Evolutionary conservation across 768 basidiomycete species (phyloP), one percentile per base, ranked within the genome.

Genomic region (Phlegmacium glaucopus): DNA sequence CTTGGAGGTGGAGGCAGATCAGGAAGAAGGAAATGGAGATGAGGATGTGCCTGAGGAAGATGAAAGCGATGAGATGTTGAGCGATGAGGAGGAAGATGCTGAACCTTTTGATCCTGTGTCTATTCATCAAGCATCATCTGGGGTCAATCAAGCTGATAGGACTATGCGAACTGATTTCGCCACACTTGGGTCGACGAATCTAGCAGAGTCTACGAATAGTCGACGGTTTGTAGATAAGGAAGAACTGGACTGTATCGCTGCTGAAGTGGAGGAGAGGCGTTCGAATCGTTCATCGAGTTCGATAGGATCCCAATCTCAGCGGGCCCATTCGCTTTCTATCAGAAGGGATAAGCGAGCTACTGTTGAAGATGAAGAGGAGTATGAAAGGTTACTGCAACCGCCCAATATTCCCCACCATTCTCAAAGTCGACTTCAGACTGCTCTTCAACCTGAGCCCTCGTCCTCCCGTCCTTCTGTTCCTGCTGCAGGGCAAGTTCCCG

Each of bases 251-350:
- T 74, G 78, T 35, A 87, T 88, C 50, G 76, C 78, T 1, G 73
- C 69, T 10, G 87, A 92, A 53, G 71, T 88, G 0, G 80, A 82
- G 42, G 83, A 87, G 51, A 73, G 85, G 29, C 74, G 83, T 32
- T 78, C 79, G 0, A 75, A 83, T 32, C 48, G 46, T 1, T 71
- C 65, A 7, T 48, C 42, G 38, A 54, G 36, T 12, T 61, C 61
- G 7, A 42, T 55, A 27, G 32, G 36, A 17, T 53, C 44, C 2
- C 32, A 34, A 11, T 11, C 45, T 22, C 32, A 40, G 13, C 7
- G 22, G 32, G 25, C 39, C 3, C 39, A 27, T 4, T 39, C 48
- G 9, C 47, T 42, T 16, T 52, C 61, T 40, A 29, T 37, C 15
- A 44, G 40, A 30, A 42, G 42, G 42, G 34, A 18, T 10, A 43